Evolutionary conservation across 2,329 filamentous ascomycete species (phyloP), one percentile per base, ranked within the genome.

Genomic region (Penicillium olsonii): DNA sequence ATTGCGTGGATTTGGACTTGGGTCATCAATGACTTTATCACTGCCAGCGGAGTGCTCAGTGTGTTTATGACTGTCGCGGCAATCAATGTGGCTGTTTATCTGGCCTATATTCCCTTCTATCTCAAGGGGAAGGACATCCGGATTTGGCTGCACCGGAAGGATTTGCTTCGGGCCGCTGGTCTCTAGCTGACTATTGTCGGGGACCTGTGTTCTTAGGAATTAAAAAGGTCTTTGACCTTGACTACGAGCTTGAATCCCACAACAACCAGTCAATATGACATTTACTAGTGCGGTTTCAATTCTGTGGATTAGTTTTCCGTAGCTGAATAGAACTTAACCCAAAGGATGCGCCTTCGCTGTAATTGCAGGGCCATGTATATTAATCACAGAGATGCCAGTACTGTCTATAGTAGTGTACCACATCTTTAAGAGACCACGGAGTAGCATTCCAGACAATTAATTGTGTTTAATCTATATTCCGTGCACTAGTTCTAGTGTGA

Each of bases 1-100:
- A 61, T 67, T 24, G 63, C 63, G 1, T 67, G 63, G 64, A 63
- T 63, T 5, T 67, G 62, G 57, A 60, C 55, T 0, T 59, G 57
- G 55, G 50, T 51, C 18, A 55, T 60, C 15, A 60, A 55, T 26
- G 56, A 56, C 26, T 61, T 47, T 20, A 38, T 57, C 33, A 50
- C 45, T 6, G 35, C 47, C 3, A 33, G 26, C 15, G 52, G 55
- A 2, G 35, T 45, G 3, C 11, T 51, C 17, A 43, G 40, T 12
- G 55, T 52, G 1, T 57, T 57, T 20, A 57, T 57, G 52, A 48
- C 45, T 7, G 49, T 57, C 6, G 52, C 52, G 1, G 39, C 50
- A 2, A 57, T 57, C 26, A 55, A 57, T 15, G 52, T 55, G 19
- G 52, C 24, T 8, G 40, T 55, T 10, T 55, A 55, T 22, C 7